Evolutionary conservation across 1,284 basidiomycete species (phyloP), one percentile per base, ranked within the genome.

Genomic region (Anthracocystis setariae): DNA sequence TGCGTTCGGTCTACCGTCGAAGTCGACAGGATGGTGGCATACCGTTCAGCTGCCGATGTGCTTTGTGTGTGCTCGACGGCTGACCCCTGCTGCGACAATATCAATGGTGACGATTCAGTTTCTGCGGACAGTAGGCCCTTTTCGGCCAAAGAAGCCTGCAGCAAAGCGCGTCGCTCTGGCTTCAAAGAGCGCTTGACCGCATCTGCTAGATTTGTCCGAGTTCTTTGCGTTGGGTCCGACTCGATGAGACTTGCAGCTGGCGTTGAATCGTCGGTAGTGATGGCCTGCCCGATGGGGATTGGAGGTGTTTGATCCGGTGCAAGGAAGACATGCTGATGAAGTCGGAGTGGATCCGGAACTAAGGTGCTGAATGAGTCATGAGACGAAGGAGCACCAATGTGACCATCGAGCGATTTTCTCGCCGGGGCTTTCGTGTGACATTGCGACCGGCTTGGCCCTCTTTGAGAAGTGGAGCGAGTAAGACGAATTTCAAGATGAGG

Each of bases 101-200:
- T 18, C 1, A 20, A 12, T 3, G 40, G 15, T 0, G 32, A 5
- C 18, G 23, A 20, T 0, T 17, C 4, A 8, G 39, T 33, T 2
- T 27, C 15, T 9, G 40, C 17, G 9, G 48, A 44, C 1, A 38
- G 23, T 1, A 59, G 25, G 0, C 62, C 62, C 24, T 45, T 52
- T 43, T 39, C 53, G 15, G 38, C 39, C 23, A 70, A 25, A 8
- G 60, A 60, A 8, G 56, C 57, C 15, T 70, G 55, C 0, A 70
- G 46, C 0, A 70, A 39, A 12, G 61, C 55, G 8, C 67, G 52
- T 44, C 67, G 44, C 23, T 63, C 67, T 20, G 60, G 67, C 2
- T 60, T 60, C 32, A 70, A 47, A 1, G 67, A 61, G 17, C 60
- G 42, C 35, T 54, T 70, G 47, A 70, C 52, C 1, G 56, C 56